Conservation (phyloP, 2,329 filamentous ascomycete species). For the Escovopsis sp. region DNA sequence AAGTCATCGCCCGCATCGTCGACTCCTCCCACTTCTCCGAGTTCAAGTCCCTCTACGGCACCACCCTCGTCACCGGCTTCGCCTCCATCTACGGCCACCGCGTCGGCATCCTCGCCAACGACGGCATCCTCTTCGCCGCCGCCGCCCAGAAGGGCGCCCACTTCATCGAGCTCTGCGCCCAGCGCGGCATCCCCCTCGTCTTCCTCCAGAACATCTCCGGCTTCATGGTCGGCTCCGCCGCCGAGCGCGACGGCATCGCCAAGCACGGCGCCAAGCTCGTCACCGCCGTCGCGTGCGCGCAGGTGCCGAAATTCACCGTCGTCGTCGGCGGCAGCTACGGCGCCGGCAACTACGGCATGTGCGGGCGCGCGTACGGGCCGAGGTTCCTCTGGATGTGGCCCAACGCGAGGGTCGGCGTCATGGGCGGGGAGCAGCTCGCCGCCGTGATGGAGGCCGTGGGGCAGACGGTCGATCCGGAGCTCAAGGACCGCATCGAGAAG, state of each 20-base stretch:
- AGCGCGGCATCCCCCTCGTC: conserved; percentile 75
- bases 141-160: conserved; percentile 88
- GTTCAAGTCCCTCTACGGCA: conserved; percentile 86
- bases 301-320: conserved; percentile 93
- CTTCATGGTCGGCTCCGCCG: conserved; percentile 93
- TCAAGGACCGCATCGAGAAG: conserved; percentile 71
- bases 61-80: conserved; percentile 82
- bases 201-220: conserved; percentile 95
- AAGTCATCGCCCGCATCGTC: conserved; percentile 84
- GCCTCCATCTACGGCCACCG: conserved; percentile 78
- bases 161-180: conserved; percentile 88
- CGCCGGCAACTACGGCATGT: conserved; percentile 98
- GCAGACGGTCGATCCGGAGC: conserved; percentile 60
- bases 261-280: conserved; percentile 97
- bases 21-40: conserved; percentile 83
- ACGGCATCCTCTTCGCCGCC: conserved; percentile 84
- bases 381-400: conserved; percentile 95
- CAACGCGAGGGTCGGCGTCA: conserved; percentile 88
- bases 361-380: conserved; percentile 82
- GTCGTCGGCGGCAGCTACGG: conserved; percentile 88
- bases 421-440: conserved; percentile 85
- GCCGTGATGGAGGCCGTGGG: conserved; percentile 93
- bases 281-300: conserved; percentile 82
- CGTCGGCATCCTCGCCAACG: conserved; percentile 89
- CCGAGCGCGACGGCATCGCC: conserved; percentile 87